A percentile compares a stretch with the other conserved stretches of the same genome.
phyloP scores from a whole-genome alignment of 2,329 filamentous ascomycete species.

The Emericellopsis atlantica region DNA sequence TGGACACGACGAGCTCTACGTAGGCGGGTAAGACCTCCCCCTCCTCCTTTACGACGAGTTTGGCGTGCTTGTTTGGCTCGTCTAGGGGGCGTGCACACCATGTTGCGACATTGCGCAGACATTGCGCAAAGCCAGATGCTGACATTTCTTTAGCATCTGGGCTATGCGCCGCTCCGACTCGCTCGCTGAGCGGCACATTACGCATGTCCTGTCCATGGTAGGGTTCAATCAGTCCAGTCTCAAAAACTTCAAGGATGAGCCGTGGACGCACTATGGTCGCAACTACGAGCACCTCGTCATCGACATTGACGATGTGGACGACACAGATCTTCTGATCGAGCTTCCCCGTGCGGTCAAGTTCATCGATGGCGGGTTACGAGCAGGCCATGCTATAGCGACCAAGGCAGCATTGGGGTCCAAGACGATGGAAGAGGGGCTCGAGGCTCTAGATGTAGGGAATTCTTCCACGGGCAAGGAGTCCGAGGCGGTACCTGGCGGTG shows the following conservation, averaged over 20 bases:
- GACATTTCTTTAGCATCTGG: constrained; percentile 51
- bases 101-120: too few species aligned
- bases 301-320: constrained; percentile 81
- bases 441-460: neutral
- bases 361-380: constrained; percentile 60
- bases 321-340: constrained; percentile 74
- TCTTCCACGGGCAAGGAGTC: neutral
- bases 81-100: too few species aligned
- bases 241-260: constrained; percentile 35
- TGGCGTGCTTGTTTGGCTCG: too few species aligned
- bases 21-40: constrained; percentile 19
- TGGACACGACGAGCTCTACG: constrained; percentile 25
- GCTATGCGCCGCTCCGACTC: constrained; percentile 60
- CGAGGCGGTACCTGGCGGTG: constrained; percentile 18
- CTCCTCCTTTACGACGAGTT: neutral
- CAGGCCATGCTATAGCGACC: neutral
- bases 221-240: constrained; percentile 31
- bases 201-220: constrained; percentile 79
- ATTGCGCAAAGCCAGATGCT: neutral
- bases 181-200: constrained; percentile 63
- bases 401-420: neutral
- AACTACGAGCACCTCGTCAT: constrained; percentile 63
- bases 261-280: constrained; percentile 33
- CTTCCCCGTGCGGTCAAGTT: constrained; percentile 70
- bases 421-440: neutral